Base-by-base conservation (phyloP, 192 early-diverging fungal genomes). In the Paraglomus brasilianum region DNA sequence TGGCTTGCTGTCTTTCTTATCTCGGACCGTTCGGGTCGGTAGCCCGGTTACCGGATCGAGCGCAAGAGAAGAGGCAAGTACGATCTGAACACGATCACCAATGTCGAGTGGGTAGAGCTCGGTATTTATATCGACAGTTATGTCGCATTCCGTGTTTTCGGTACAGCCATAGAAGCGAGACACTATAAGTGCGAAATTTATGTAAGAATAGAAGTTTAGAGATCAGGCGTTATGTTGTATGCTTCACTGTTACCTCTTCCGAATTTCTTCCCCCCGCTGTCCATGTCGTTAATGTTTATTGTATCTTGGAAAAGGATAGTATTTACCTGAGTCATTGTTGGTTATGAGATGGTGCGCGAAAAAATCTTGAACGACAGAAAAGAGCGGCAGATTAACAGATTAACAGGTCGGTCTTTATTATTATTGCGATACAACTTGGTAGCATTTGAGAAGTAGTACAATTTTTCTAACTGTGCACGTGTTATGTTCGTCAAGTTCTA, bases 111-210 rank as follows among this genome's bases (percentile, higher is more conserved):
- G 91, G 77, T 94, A 99, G 15, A 99, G 86, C 74, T 99, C 96
- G 40, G 85, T 89, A 81, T 99, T 99, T 79, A 95, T 86, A 76
- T 99, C 97, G 42, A 99, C 83, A 15, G 88, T 89, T 63, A 99
- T 73, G 49, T 91, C 91, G 85, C 93, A 91, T 77, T 96, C 94
- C 74, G 89, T 86, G 64, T 89, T 89, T 71, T 95, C 93, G 19
- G 84, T 85, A 42, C 88, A 86, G 9, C 87, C 95, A 68, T 82
- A 83, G 52, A 98, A 82, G 10, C 97, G 88, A 41, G 94, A 95
- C 19, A 99, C 95, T 92, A 69, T n/a, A 19, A 19, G 39, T 21
- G 30, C 22, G 48, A 13, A 36, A 46, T 39, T 41, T 14, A 50
- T 55, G 52, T 42, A 60, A 41, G 10, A 45, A 44, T 44, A 30